Percentiles rank a stretch among this genome's conserved stretches.
These are phyloP conservation scores for Xylariaceae sp. DNA, from an alignment of 2,329 filamentous ascomycete genomes.

Conservation along the genomic window DNA sequence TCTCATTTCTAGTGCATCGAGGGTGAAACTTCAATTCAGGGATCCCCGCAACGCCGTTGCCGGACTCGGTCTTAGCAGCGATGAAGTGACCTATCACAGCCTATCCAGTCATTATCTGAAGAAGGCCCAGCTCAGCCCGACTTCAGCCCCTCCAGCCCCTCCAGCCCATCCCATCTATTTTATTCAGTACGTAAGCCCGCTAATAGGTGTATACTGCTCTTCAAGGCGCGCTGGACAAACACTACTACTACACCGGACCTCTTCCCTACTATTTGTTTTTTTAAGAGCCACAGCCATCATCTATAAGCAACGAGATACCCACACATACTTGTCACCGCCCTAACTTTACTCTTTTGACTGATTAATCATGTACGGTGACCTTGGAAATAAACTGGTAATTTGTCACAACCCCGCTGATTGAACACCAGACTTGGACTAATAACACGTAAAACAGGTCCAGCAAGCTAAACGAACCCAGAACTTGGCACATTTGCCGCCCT, in stretches of 20 bases:
- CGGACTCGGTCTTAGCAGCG: too few species aligned
- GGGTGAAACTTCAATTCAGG: neutral
- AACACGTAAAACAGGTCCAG: constrained; percentile 71
- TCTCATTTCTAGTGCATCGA: neutral
- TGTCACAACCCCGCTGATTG: constrained; percentile 1
- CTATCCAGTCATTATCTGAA: too few species aligned
- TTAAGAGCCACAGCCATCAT: too few species aligned
- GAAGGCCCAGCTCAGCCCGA: constrained; percentile 8
- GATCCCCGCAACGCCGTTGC: constrained; percentile 24
- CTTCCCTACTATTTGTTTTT: too few species aligned
- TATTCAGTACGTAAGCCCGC: too few species aligned
- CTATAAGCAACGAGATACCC: too few species aligned
- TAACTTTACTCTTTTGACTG: neutral
- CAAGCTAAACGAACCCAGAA: constrained; percentile 95
- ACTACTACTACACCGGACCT: too few species aligned
- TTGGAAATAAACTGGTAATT: constrained; percentile 81
- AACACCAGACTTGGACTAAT: constrained; percentile 21
- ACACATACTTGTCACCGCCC: neutral
- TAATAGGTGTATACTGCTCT: too few species aligned
- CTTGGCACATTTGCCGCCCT: constrained; percentile 83
- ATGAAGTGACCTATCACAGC: too few species aligned
- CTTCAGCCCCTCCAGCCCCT: too few species aligned
- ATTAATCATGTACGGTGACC: constrained; percentile 78
- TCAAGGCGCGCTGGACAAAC: too few species aligned
- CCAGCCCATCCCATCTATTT: too few species aligned